These are phyloP conservation scores for Stagonosporopsis chrysanthemi DNA, from an alignment of 2,329 filamentous ascomycete genomes.

Conservation along the genomic window DNA sequence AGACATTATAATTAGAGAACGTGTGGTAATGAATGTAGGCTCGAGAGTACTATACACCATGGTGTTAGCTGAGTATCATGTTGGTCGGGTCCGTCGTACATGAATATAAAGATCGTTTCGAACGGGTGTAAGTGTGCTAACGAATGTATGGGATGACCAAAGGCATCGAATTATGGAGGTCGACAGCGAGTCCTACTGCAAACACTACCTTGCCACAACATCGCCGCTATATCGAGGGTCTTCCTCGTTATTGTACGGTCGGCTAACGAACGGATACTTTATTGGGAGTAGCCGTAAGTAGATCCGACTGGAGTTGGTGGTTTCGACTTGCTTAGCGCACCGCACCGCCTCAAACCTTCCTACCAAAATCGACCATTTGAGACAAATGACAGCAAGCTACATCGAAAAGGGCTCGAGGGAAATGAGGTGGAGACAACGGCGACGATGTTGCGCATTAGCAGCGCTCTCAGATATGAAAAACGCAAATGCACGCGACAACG, in stretches of 20 bases:
- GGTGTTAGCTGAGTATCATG: neutral
- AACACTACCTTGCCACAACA: constrained; percentile 32
- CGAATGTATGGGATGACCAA: constrained; percentile 25
- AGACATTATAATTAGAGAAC: constrained; percentile 41
- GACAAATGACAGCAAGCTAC: constrained; percentile 23
- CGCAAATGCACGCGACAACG: neutral
- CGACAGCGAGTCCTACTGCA: constrained; percentile 25
- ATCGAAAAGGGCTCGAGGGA: constrained; percentile 10
- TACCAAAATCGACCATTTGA: constrained; percentile 19
- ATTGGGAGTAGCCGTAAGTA: constrained; percentile 33
- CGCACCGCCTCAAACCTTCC: constrained; percentile 35
- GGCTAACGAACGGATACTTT: constrained; percentile 33
- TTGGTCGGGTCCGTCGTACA: constrained; percentile 2
- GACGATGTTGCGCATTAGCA: constrained; percentile 17
- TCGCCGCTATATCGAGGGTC: constrained; percentile 25
- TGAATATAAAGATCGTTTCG: constrained; percentile 19
- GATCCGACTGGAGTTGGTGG: constrained; percentile 33
- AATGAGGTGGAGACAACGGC: constrained; percentile 18
- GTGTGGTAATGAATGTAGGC: constrained; percentile 11
- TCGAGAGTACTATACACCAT: neutral
- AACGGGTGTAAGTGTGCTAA: constrained; percentile 21
- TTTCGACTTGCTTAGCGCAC: constrained; percentile 36
- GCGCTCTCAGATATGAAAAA: neutral
- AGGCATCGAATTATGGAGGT: constrained; percentile 20
- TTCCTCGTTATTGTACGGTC: constrained; percentile 33